Base-by-base conservation (phyloP, 345 rosid species). In the Aquilaria yunnanensis region DNA sequence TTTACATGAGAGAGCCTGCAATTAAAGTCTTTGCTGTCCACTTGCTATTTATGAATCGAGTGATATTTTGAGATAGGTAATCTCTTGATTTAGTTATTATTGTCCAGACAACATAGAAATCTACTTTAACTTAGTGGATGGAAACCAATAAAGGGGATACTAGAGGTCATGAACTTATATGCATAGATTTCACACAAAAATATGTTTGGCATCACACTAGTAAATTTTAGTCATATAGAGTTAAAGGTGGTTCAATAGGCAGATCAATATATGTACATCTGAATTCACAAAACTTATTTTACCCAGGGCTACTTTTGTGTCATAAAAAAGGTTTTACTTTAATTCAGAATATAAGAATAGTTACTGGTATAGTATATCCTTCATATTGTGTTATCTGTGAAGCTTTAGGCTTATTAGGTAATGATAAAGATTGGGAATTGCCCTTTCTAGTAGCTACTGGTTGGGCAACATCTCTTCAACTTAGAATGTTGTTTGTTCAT, bases 141-240 rank as follows among this genome's bases (percentile, higher is more conserved):
- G 50, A 47, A 8, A 47, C 13, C 10, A 47, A 47, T 47, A 9
- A 47, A 47, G 13, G 9, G 13, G 50, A 1, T 1, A 13, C 9
- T 8, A 13, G 13, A 8, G 50, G 10, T 47, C 9, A 13, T 23
- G 23, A 23, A 23, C 30, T 59, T 1, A 57, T 47, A 0, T 70
- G 59, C 34, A 9, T 9, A 4, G 60, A 70, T 30, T 70, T 70
- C 30, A 56, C 69, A 12, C 14, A 23, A 4, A 14, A 57, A 33
- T 57, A 23, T 32, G 60, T 57, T 2, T 37, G 48, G 60, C 12
- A 13, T 41, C 7, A 1, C 13, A 14, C 11, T 11, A 5, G 3
- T 5, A 57, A 57, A 14, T 6, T 8, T 32, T 57, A 47, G 32
- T 23, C 23, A 23, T 23, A 23, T 23, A 23, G 23, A 23, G 23